A percentile compares a stretch with the other conserved stretches of the same genome.
Evolutionary conservation across 495 filamentous ascomycete species (phyloP).

Genomic region (Aspergillus mulundensis): DNA sequence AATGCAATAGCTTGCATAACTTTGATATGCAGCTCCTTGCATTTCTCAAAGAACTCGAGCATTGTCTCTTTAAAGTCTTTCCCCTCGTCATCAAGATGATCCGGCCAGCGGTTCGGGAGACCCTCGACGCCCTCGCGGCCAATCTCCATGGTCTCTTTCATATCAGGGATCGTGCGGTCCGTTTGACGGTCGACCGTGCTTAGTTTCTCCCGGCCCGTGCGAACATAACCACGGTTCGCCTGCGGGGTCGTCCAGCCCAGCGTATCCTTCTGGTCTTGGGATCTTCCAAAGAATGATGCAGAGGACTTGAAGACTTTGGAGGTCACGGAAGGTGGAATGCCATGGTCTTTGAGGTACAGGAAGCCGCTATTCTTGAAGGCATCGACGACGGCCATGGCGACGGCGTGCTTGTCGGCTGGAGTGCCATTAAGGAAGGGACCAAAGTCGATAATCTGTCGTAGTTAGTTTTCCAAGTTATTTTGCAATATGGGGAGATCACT

Average conservation of each 20-base stretch:
- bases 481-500: background rate
- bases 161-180: constrained; percentile 62
- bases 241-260: constrained; percentile 67
- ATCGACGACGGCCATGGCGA: constrained; percentile 66
- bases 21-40: constrained; percentile 68
- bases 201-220: constrained; percentile 74
- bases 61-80: constrained; percentile 67
- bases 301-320: constrained; percentile 65
- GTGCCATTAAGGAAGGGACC: constrained; percentile 65
- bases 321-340: constrained; percentile 58
- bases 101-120: constrained; percentile 79
- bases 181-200: constrained; percentile 51
- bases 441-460: constrained; percentile 80
- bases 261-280: constrained; percentile 63
- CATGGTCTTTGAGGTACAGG: constrained; percentile 80
- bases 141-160: constrained; percentile 84
- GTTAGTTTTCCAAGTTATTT: background rate
- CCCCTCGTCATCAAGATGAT: constrained; percentile 55
- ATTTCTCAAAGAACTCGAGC: constrained; percentile 65
- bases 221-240: constrained; percentile 75
- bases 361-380: constrained; percentile 88
- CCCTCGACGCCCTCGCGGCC: constrained; percentile 66
- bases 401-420: constrained; percentile 55
- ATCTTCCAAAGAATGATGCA: constrained; percentile 71
- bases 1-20: constrained; percentile 88